Evolutionary conservation across 2,329 filamentous ascomycete species (phyloP), one percentile per base, ranked within the genome.

Genomic region (Tolypocladium cylindrosporum): DNA sequence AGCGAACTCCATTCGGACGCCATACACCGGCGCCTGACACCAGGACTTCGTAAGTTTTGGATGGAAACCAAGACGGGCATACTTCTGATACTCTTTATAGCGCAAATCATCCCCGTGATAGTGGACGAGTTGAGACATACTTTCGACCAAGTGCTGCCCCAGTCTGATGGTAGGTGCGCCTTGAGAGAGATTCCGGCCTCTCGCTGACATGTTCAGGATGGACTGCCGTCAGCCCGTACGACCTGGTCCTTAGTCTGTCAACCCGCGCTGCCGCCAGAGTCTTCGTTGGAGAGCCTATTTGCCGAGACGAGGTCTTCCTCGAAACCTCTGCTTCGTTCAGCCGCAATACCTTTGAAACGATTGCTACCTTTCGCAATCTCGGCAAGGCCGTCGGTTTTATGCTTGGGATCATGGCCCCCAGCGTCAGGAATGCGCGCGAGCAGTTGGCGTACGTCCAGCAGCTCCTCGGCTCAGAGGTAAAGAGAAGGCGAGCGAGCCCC

Each of bases 1-100:
- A 62, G 60, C 34, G 59, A 62, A 19, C 56, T 62, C 14, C 60
- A 62, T 54, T 60, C 60, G 14, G 57, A 59, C 27, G 60, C 59
- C 8, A 62, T 62, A 24, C 60, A 59, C 10, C 51, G 57, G n/a
- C 57, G 57, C 14, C 41, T 62, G 50, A 62, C 55, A 1, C 60
- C 60, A n/a, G 60, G 59, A 11, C 60, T 62, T 31, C 54, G 60
- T 62, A 55, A 31, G 60, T 55, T 8, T 19, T 0, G 1, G 8
- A 19, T 2, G 16, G 2, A 10, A 1, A 13, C 43, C 13, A 48
- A 34, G 14, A 31, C 16, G 34, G 3, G 13, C 45, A 50, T 7
- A 4, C 1, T 55, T 19, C 54, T 55, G 34, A 55, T 14, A 5
- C 1, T 48, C 9, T 16, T 7, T 8, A 10, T 31, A 62, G 60